These are phyloP conservation scores for Cutaneotrichosporon arboriforme DNA, from an alignment of 1,284 basidiomycete genomes.

Conservation along the genomic window DNA sequence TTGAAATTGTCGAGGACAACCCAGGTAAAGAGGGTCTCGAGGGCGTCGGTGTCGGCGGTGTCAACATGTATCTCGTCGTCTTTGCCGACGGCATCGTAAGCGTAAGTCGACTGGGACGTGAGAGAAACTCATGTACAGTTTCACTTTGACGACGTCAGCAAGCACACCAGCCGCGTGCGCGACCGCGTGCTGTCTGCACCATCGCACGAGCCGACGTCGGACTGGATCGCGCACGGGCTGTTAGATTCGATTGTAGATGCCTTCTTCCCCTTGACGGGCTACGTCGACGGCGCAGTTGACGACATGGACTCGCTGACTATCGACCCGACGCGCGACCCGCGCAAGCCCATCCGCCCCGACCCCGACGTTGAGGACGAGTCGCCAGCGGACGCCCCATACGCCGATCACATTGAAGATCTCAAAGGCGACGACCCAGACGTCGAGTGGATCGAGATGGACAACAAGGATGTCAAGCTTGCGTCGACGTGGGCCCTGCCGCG, in stretches of 20 bases:
- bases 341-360: not conserved
- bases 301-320: slow-evolving; percentile 69
- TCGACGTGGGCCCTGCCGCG: not conserved
- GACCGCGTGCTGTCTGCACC: slow-evolving; percentile 55
- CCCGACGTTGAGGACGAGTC: not conserved
- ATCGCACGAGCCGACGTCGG: slow-evolving; percentile 39
- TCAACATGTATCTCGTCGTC: slow-evolving; percentile 79
- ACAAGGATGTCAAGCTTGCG: not conserved
- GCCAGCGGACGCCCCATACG: slow-evolving; percentile 17
- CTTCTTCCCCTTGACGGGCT: slow-evolving; percentile 80
- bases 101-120: slow-evolving; percentile 52
- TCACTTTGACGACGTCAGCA: slow-evolving; percentile 85
- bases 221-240: slow-evolving; percentile 92
- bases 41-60: slow-evolving; percentile 63
- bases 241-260: slow-evolving; percentile 92
- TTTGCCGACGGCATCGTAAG: slow-evolving; percentile 85
- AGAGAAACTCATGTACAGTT: slow-evolving; percentile 55
- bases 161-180: slow-evolving; percentile 75
- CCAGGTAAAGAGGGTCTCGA: slow-evolving; percentile 57
- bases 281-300: slow-evolving; percentile 75
- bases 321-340: slow-evolving; percentile 34
- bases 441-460: slow-evolving; percentile 19
- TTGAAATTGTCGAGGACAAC: slow-evolving; percentile 56
- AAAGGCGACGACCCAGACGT: slow-evolving; percentile 7
- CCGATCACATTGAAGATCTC: slow-evolving; percentile 5